Evolutionary conservation across 768 basidiomycete species (phyloP).

Genomic region (Collybiopsis luxurians): DNA sequence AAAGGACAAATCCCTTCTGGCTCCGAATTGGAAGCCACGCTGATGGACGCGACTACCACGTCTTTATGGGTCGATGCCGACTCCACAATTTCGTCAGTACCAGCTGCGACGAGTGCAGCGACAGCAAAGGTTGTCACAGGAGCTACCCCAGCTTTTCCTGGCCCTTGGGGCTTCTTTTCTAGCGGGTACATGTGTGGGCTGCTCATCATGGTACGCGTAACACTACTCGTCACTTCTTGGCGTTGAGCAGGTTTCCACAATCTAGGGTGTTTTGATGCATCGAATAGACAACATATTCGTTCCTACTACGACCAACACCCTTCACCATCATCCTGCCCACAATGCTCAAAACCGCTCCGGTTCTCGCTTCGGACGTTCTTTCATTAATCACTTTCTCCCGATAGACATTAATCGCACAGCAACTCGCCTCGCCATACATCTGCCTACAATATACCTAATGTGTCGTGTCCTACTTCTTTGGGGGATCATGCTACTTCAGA

Average conservation of each 20-base stretch:
- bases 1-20: constrained; percentile 27
- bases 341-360: constrained; percentile 15
- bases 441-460: constrained; percentile 66
- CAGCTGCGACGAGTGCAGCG: neutral
- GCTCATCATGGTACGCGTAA: constrained; percentile 54
- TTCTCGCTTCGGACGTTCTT: constrained; percentile 21
- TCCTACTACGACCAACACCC: constrained; percentile 48
- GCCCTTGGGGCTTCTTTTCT: constrained; percentile 70
- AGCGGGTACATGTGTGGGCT: constrained; percentile 71
- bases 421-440: constrained; percentile 57
- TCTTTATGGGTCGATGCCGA: constrained; percentile 9
- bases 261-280: constrained; percentile 65
- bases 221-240: neutral
- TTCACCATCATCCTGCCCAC: constrained; percentile 20
- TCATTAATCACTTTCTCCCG: constrained; percentile 49
- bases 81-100: constrained; percentile 2
- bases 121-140: neutral
- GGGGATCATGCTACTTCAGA: constrained; percentile 57
- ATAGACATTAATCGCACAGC: constrained; percentile 57
- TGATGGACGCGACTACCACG: constrained; percentile 7
- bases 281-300: constrained; percentile 78
- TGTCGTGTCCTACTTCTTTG: constrained; percentile 55
- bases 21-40: constrained; percentile 7
- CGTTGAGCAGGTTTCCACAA: neutral
- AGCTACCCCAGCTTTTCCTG: constrained; percentile 35